These are phyloP conservation scores for Platanthera guangdongensis DNA, from an alignment of 106 monocot species.

Conservation along the genomic window DNA sequence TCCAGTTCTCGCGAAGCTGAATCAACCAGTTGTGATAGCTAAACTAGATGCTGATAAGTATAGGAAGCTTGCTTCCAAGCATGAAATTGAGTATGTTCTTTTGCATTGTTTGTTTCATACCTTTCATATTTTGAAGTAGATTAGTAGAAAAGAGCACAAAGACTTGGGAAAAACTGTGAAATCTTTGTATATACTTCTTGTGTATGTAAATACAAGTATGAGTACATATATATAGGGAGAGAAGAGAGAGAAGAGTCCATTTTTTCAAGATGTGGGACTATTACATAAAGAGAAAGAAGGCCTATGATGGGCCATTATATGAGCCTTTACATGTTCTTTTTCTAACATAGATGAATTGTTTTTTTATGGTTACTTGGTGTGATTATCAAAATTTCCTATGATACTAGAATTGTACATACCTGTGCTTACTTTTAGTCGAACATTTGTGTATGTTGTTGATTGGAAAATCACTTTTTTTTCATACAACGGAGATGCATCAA, in stretches of 20 bases:
- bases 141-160: too few relatives aligned
- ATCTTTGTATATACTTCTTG: too few relatives aligned
- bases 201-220: too few relatives aligned
- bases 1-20: constrained; percentile 52
- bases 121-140: background rate
- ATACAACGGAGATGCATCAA: background rate
- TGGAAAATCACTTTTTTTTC: background rate
- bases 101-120: background rate
- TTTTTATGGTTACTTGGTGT: background rate
- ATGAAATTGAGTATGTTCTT: constrained; percentile 77
- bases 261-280: too few relatives aligned
- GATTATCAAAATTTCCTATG: background rate
- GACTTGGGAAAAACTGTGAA: too few relatives aligned
- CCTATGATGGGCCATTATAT: too few relatives aligned
- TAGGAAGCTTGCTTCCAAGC: constrained; percentile 65
- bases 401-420: background rate
- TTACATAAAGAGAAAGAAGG: too few relatives aligned
- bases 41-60: constrained; percentile 95
- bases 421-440: background rate
- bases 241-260: too few relatives aligned
- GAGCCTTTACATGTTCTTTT: too few relatives aligned
- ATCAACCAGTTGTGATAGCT: constrained; percentile 63
- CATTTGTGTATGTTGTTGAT: background rate
- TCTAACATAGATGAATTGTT: background rate
- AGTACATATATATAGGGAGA: too few relatives aligned